Conservation (phyloP, 2,329 filamentous ascomycete species). For the Pezicula carpinea region DNA sequence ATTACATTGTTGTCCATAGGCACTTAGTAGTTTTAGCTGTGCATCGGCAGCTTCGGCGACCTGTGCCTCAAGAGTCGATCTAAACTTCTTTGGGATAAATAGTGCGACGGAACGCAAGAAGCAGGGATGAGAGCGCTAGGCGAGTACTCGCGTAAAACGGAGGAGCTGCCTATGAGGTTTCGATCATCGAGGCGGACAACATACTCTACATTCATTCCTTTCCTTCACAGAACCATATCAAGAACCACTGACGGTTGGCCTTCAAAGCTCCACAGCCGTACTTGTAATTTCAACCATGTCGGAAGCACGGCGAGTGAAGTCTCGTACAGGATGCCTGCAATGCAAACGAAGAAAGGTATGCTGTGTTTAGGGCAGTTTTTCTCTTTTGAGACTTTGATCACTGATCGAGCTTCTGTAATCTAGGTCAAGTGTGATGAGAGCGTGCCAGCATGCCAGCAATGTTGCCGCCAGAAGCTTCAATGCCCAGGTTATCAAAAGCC, state of each 20-base stretch:
- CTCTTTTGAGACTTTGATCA: not conserved
- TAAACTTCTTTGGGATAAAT: conserved; percentile 2
- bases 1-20: no score
- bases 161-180: no score
- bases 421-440: conserved; percentile 4
- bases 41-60: no score
- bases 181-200: no score
- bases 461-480: conserved; percentile 5
- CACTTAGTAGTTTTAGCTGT: no score
- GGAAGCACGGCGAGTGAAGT: conserved; percentile 8
- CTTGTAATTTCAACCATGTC: no score
- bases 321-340: conserved; percentile 8
- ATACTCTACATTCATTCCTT: not conserved
- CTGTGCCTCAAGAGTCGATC: not conserved
- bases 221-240: not conserved
- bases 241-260: no score
- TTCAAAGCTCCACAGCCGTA: no score
- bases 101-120: conserved; percentile 2
- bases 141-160: no score
- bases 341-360: conserved; percentile 9
- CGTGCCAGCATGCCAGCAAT: conserved; percentile 6
- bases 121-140: no score
- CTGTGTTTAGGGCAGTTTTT: not conserved
- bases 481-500: conserved; percentile 10
- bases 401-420: not conserved